Base-by-base conservation (phyloP, 2,329 filamentous ascomycete genomes). In the Ceratocystis cubensis region DNA sequence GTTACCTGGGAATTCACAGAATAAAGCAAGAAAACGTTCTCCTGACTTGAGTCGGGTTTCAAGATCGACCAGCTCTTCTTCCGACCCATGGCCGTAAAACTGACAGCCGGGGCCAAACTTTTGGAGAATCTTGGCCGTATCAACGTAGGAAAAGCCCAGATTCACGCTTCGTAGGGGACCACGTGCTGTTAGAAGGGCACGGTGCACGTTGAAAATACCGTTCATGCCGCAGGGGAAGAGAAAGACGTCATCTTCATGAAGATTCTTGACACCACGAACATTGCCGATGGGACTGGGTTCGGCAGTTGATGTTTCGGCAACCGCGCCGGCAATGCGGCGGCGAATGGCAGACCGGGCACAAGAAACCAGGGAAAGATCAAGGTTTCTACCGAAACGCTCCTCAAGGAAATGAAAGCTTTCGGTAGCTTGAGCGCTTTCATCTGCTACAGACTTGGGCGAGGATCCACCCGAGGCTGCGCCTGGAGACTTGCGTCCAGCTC, bases 111-210 rank as follows among this genome's bases (percentile, higher is more conserved):
- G 88, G 0, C 93, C 94, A 75, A 95, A 97, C 75, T 97, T 99
- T 74, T 97, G 81, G 4, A 97, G 79, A 63, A 96, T 90, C 75
- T 99, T 99, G 65, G 97, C 81, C 0, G 94, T 96, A 75, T 99
- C 94, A 64, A 96, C 90, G 71, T 99, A 99, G 0, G 94, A 91
- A 71, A 99, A 99, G n/a, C 94, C 94, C 72, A 91, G 96, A 72
- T 88, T 92, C 73, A 99, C 85, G 74, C 91, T 95, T 75, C 89
- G 88, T 68, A 83, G 73, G 6, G 80, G 77, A 2, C 85, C 85
- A 46, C 86, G 83, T 0, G 84, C 81, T 64, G 79, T 78, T 69
- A 93, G 78, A 63, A 96, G 78, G 56, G 84, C 84, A 62, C 88
- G 85, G 74, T 99, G 94, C 0, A 89, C 82, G 71, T 90, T 91